Conservation (phyloP, 192 early-diverging fungal genomes). For the Coemansia sp. region DNA sequence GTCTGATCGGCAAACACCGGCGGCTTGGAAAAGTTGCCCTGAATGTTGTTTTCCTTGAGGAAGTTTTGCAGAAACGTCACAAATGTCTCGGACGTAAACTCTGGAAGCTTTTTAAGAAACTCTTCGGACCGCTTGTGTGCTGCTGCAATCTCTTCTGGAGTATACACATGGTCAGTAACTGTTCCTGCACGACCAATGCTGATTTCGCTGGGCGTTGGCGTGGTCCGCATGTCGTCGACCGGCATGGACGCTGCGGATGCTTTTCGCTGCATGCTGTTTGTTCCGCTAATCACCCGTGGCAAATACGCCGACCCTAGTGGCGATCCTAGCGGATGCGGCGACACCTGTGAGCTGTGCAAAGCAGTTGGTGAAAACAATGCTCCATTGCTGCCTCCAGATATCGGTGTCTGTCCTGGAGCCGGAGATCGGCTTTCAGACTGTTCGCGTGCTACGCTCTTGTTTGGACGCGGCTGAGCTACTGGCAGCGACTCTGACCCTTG, state of each 20-base stretch:
- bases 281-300: constrained; percentile 14
- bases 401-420: constrained; percentile 16
- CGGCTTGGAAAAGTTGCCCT: constrained; percentile 40
- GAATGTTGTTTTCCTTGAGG: constrained; percentile 36
- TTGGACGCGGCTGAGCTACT: constrained; percentile 7
- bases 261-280: constrained; percentile 24
- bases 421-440: constrained; percentile 39
- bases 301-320: constrained; percentile 19
- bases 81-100: constrained; percentile 41
- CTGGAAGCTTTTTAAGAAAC: constrained; percentile 36
- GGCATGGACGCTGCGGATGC: constrained; percentile 30
- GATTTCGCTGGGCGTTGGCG: constrained; percentile 42
- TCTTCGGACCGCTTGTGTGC: constrained; percentile 38
- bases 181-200: constrained; percentile 10
- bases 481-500: not conserved
- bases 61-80: constrained; percentile 43
- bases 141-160: constrained; percentile 42
- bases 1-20: constrained; percentile 38
- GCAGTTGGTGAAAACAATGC: constrained; percentile 34
- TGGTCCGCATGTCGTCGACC: constrained; percentile 34
- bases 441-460: constrained; percentile 31
- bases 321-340: constrained; percentile 16
- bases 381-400: not conserved
- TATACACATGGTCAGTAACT: constrained; percentile 14
- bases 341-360: constrained; percentile 13